Conservation (phyloP, 495 filamentous ascomycete species). For the Aspergillus panamensis region DNA sequence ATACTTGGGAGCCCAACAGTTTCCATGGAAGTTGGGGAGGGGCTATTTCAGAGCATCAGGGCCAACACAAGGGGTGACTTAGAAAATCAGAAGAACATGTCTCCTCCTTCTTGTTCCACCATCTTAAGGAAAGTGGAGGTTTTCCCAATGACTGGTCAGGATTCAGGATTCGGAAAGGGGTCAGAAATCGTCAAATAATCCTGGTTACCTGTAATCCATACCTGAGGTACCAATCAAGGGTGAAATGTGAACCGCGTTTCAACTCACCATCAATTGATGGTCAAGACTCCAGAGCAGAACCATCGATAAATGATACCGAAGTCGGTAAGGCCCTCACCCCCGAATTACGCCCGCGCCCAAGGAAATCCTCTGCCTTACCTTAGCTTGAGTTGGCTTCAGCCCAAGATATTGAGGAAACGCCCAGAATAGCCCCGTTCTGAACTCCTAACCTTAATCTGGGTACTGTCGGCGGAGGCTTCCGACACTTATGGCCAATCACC, state of each 20-base stretch:
- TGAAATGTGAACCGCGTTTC: no score
- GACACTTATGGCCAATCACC: slow-evolving; percentile 15
- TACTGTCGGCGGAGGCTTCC: slow-evolving; percentile 10
- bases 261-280: background rate
- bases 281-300: background rate
- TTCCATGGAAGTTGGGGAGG: background rate
- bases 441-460: slow-evolving; percentile 5
- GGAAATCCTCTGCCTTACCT: background rate
- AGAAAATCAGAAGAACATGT: no score
- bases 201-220: background rate
- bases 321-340: background rate
- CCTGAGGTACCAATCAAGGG: no score
- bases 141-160: background rate
- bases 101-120: no score
- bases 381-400: background rate
- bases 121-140: background rate
- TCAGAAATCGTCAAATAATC: background rate
- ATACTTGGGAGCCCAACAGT: no score
- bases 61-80: no score
- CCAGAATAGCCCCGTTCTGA: slow-evolving; percentile 10
- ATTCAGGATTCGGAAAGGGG: background rate
- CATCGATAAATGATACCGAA: background rate
- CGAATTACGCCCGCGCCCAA: background rate
- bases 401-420: background rate
- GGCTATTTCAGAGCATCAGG: background rate